Evolutionary conservation across 2,329 filamentous ascomycete genomes (phyloP).

Genomic region (Aspergillus fructus): DNA sequence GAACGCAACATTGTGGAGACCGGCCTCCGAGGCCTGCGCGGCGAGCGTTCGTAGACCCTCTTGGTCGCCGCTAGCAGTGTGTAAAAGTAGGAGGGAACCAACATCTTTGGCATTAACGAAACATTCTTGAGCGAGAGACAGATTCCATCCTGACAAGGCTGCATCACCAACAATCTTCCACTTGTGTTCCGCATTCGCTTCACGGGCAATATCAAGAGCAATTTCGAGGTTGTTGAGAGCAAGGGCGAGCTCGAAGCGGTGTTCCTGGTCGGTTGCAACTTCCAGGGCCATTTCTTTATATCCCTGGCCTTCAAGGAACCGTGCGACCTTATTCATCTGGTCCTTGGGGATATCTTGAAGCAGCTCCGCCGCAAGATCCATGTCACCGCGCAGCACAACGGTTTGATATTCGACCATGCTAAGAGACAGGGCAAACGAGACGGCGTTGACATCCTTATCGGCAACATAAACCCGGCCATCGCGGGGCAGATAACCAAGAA

Average conservation of each 20-base stretch:
- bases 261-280: constrained; percentile 90
- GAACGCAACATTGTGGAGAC: constrained; percentile 90
- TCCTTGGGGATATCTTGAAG: constrained; percentile 82
- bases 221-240: constrained; percentile 79
- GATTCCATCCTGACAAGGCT: constrained; percentile 81
- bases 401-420: constrained; percentile 97
- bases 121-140: constrained; percentile 85
- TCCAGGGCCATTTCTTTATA: constrained; percentile 95
- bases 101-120: constrained; percentile 89
- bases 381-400: constrained; percentile 85
- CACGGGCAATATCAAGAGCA: constrained; percentile 77
- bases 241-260: constrained; percentile 92
- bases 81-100: constrained; percentile 81
- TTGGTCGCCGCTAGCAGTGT: constrained; percentile 79
- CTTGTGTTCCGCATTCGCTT: constrained; percentile 89
- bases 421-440: constrained; percentile 86
- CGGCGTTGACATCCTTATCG: constrained; percentile 91
- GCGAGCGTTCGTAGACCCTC: constrained; percentile 72
- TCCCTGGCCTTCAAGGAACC: constrained; percentile 95
- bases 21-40: constrained; percentile 70
- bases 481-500: constrained; percentile 90
- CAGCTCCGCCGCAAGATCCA: constrained; percentile 85
- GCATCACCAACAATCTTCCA: constrained; percentile 98
- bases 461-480: constrained; percentile 94
- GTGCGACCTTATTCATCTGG: constrained; percentile 96